Base-by-base conservation (phyloP, 225 moss, liverwort and hornwort species). In the Polytrichum commune region DNA sequence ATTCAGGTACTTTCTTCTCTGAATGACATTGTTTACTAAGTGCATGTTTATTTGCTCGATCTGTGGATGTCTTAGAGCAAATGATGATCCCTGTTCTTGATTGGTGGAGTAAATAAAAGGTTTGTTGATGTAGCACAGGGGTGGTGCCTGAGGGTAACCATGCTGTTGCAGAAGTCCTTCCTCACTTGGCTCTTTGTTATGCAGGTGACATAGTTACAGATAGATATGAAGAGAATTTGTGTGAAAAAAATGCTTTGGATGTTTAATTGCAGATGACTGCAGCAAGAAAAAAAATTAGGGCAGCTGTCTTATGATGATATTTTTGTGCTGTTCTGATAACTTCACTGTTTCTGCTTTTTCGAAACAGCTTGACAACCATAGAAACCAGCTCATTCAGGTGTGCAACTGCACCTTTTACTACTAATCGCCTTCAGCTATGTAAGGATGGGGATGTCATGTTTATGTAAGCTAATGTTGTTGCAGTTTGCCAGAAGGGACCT, bases 321-420 rank as follows among this genome's bases (percentile, higher is more conserved):
- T 65, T 83, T 81, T 86, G 80, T 73, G 74, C 81, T 84, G 66
- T 84, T 83, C 84, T 82, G 84, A 82, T 82, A 75, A 77, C 73
- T 82, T 78, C 78, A 79, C 80, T 82, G 81, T 82, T 82, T 79
- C 80, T 80, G 18, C 69, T 82, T 84, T 90, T 80, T 19, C 30
- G 27, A 70, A 79, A 85, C 98, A 99, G 98, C 90, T 99, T 46
- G 98, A 99, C 79, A 99, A 99, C 66, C 92, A 99, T 75, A 92
- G 95, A 64, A 99, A 99, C 84, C 93, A 94, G 62, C 95, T 99
- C 30, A 99, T 99, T 77, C 98, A 99, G 98, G 98, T 93, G 75
- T 68, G 8, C 38, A 3, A 1, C 3, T 70, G 27, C 22, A 53
- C n/a, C 61, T 74, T 75, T 65, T 46, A 46, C 46, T 0, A 46